Conservation (phyloP, 768 basidiomycete species). For the Mycena haematopus region DNA sequence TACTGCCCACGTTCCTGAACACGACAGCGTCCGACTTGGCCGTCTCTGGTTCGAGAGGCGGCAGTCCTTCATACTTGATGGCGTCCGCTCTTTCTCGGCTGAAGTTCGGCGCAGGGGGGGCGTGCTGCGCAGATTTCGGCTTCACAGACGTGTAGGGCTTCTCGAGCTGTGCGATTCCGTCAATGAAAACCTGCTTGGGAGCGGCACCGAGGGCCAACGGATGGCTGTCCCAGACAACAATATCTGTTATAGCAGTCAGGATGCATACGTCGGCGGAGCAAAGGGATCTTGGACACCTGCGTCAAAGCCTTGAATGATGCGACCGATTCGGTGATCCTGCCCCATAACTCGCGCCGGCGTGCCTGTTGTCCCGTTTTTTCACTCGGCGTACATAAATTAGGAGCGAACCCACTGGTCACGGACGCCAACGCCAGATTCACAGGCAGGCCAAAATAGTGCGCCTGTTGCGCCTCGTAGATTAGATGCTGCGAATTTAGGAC, state of each 20-base stretch:
- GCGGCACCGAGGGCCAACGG: slow-evolving; percentile 83
- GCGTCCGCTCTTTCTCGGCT: slow-evolving; percentile 64
- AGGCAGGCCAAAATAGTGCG: slow-evolving; percentile 69
- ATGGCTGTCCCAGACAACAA: slow-evolving; percentile 75
- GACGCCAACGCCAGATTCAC: slow-evolving; percentile 59
- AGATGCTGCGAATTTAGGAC: slow-evolving; percentile 70
- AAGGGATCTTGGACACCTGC: slow-evolving; percentile 47
- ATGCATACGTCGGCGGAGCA: not conserved
- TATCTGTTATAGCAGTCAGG: slow-evolving; percentile 38
- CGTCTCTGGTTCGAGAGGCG: slow-evolving; percentile 48
- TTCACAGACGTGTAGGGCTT: slow-evolving; percentile 49
- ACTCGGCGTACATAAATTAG: not conserved
- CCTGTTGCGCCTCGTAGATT: slow-evolving; percentile 73
- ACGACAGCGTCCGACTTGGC: slow-evolving; percentile 14
- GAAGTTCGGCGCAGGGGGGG: slow-evolving; percentile 63
- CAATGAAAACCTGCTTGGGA: slow-evolving; percentile 82
- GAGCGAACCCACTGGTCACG: not conserved
- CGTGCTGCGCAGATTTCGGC: slow-evolving; percentile 51
- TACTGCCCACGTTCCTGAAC: slow-evolving; percentile 23
- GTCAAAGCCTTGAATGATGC: slow-evolving; percentile 60
- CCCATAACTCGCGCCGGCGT: not conserved
- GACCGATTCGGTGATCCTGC: slow-evolving; percentile 17
- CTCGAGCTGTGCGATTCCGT: slow-evolving; percentile 73
- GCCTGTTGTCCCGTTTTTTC: slow-evolving; percentile 53
- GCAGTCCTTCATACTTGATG: slow-evolving; percentile 72